A percentile compares a stretch with the other conserved stretches of the same genome.
These are phyloP conservation scores for Penicillium turbatum DNA, from an alignment of 495 filamentous ascomycete genomes.

Conservation along the genomic window DNA sequence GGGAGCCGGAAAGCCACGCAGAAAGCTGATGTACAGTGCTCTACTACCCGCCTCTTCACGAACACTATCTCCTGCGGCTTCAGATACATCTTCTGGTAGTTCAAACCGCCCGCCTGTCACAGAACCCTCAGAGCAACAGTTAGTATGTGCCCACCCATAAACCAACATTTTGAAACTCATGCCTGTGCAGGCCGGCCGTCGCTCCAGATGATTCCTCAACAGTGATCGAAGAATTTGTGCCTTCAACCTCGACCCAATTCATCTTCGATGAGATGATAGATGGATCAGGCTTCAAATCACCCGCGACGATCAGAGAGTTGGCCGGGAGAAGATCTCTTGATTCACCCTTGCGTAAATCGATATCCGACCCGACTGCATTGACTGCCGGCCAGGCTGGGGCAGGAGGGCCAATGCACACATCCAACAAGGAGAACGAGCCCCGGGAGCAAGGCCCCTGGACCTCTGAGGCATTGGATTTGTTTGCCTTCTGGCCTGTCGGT, in stretches of 20 bases:
- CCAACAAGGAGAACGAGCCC: slow-evolving; percentile 7
- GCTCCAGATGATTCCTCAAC: slow-evolving; percentile 1
- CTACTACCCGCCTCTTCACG: slow-evolving; percentile 29
- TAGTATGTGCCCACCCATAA: slow-evolving; percentile 26
- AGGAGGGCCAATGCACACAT: slow-evolving; percentile 19
- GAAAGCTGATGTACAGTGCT: slow-evolving; percentile 48
- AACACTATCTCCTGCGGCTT: slow-evolving; percentile 6
- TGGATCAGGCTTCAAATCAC: slow-evolving; percentile 1
- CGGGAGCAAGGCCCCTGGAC: slow-evolving; percentile 50
- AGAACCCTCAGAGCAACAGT: slow-evolving; percentile 22
- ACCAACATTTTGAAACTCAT: slow-evolving; percentile 13
- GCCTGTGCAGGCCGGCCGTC: slow-evolving; percentile 7
- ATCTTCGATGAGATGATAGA: slow-evolving; percentile 32
- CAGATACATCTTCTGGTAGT: slow-evolving; percentile 2
- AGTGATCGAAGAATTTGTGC: slow-evolving; percentile 22
- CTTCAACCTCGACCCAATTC: slow-evolving; percentile 31
- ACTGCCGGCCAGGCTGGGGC: slow-evolving; percentile 12
- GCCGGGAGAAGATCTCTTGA: slow-evolving; percentile 12
- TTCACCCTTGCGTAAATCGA: slow-evolving; percentile 33
- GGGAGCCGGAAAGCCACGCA: slow-evolving; percentile 34
- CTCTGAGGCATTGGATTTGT: slow-evolving; percentile 55
- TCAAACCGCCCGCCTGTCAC: slow-evolving; percentile 1
- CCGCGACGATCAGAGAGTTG: slow-evolving; percentile 2
- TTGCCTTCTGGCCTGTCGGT: slow-evolving; percentile 51
- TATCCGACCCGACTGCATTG: slow-evolving; percentile 34